Conservation (phyloP, 257 asterid species). For the Paraleonurus japonicus region DNA sequence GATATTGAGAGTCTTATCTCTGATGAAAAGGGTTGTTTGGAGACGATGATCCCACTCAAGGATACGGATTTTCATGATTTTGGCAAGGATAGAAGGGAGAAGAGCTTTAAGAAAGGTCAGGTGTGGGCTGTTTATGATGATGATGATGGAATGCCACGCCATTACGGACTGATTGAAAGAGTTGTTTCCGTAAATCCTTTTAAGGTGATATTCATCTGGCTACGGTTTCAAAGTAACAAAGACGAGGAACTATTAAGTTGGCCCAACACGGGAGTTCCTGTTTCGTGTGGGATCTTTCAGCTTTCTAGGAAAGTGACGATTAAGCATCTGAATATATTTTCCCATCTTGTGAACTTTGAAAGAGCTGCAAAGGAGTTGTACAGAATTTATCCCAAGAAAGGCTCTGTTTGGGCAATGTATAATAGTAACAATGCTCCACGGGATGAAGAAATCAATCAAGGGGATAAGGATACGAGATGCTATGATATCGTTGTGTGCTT, state of each 20-base stretch:
- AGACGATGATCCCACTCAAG: conserved; percentile 47
- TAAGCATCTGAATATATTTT: conserved; percentile 58
- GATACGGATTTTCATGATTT: conserved; percentile 73
- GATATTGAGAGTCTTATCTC: conserved; percentile 33
- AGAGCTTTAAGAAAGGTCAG: conserved; percentile 80
- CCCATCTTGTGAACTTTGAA: conserved; percentile 68
- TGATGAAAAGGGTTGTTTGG: conserved; percentile 36
- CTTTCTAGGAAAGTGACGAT: conserved; percentile 47
- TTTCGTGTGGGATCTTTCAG: conserved; percentile 77
- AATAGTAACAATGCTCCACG: conserved; percentile 13
- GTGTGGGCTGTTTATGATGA: conserved; percentile 91
- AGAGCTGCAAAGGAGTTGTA: conserved; percentile 71
- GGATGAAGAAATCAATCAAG: conserved; percentile 28
- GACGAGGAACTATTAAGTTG: conserved; percentile 38
- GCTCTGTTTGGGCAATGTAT: conserved; percentile 85
- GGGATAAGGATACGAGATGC: conserved; percentile 29
- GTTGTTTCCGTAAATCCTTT: conserved; percentile 65
- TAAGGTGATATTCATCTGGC: conserved; percentile 62
- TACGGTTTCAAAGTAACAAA: conserved; percentile 45
- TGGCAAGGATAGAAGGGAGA: conserved; percentile 64
- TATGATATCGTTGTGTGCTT: conserved; percentile 55
- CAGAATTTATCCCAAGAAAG: conserved; percentile 73
- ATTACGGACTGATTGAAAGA: conserved; percentile 70
- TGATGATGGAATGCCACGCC: conserved; percentile 78
- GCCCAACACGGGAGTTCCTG: conserved; percentile 42